Evolutionary conservation across 352 stramenopile species (phyloP).

Genomic region (Phytophthora pinifolia): DNA sequence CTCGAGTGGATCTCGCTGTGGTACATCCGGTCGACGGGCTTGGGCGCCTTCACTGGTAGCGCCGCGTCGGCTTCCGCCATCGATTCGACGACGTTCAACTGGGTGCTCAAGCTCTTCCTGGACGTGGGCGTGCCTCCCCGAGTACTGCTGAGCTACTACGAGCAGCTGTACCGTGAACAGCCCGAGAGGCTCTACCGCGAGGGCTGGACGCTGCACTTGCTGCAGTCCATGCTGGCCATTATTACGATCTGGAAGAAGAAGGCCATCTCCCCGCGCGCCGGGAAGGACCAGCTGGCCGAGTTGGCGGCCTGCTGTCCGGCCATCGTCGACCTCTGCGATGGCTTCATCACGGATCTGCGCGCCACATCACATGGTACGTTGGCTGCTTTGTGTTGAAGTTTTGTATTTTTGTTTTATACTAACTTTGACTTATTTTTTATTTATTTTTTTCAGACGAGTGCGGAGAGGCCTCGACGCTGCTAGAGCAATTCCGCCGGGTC

Average conservation of each 20-base stretch:
- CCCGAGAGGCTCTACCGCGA: conserved; percentile 71
- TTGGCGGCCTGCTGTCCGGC: conserved; percentile 80
- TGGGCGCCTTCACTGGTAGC: conserved; percentile 39
- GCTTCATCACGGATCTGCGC: conserved; percentile 81
- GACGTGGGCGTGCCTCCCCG: conserved; percentile 80
- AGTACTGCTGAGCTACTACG: conserved; percentile 75
- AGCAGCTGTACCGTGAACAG: conserved; percentile 77
- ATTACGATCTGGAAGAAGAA: conserved; percentile 85
- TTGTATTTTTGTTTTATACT: conserved; percentile 14
- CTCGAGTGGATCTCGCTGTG: conserved; percentile 79
- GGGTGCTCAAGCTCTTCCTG: conserved; percentile 80
- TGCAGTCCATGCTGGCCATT: conserved; percentile 74
- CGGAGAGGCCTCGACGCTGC: conserved; percentile 51
- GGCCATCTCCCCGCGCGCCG: conserved; percentile 64
- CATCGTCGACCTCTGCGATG: conserved; percentile 76
- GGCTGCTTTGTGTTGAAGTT: not conserved
- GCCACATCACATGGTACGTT: conserved; percentile 72
- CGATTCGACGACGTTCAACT: conserved; percentile 75
- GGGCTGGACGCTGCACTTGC: conserved; percentile 78
- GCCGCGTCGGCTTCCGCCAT: conserved; percentile 52
- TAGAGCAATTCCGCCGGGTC: conserved; percentile 75
- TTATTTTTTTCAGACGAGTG: conserved; percentile 50
- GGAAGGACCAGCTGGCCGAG: conserved; percentile 66
- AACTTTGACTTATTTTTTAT: conserved; percentile 5
- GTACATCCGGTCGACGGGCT: conserved; percentile 68